Base-by-base conservation (phyloP, 1,284 basidiomycete genomes). In the Fomitopsis pinicola region DNA sequence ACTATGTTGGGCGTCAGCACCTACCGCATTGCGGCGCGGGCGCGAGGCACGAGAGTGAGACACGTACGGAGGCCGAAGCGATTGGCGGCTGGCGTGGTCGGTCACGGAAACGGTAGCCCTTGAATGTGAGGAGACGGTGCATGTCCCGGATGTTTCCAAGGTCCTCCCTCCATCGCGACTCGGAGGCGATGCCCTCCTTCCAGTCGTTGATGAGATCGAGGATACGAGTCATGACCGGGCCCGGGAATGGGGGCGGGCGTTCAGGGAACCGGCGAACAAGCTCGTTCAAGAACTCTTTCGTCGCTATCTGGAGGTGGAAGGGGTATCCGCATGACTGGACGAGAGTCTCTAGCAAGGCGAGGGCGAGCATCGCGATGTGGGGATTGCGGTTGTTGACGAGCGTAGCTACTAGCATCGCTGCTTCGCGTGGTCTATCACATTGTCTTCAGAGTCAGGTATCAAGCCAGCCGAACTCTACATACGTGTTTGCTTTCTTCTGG, bases 271-370 rank as follows among this genome's bases (percentile, higher is more conserved):
- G 86, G 52, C 96, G 89, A 30, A 99, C 97, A 70, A 99, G 91
- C 75, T 98, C 97, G 76, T 99, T 99, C 22, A 99, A 82, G 72
- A 99, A 99, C 73, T 98, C 97, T 73, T 99, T 99, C 28, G 97
- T 99, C n/a, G 92, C 84, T 68, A 99, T 92, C 75, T 99, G 97
- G 28, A 99, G 88, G 72, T 99, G 97, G 63, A 99, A 91, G 0
- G 96, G 89, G 76, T 99, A 99, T 69, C 97, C 97, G 73, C 96
- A 98, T 55, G 93, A 90, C 73, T 96, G 93, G 58, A 98, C 92
- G 56, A 99, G 88, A 14, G 94, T 95, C 74, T 98, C 95, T 64
- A 99, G 87, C 3, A 98, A 82, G 4, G 89, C 79, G 38, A 94
- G 83, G 1, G 92, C 87, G 42, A 97, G 86, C 68, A 95, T 85